These are phyloP conservation scores for Apostasia ramifera DNA, from an alignment of 106 monocot species.

Conservation along the genomic window DNA sequence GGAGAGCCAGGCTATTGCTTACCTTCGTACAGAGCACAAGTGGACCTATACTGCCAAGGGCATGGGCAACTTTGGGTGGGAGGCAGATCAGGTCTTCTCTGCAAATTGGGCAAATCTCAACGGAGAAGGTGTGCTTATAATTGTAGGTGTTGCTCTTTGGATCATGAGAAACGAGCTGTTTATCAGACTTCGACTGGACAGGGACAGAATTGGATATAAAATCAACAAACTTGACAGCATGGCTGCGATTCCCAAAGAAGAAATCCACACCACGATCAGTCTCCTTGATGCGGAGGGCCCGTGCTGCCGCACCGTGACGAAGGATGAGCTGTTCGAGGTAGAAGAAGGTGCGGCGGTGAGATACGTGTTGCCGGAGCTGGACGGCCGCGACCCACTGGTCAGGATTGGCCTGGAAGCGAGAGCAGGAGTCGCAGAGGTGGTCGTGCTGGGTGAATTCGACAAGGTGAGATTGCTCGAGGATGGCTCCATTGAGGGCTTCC, in stretches of 20 bases:
- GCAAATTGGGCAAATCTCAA: conserved; percentile 38
- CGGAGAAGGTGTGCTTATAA: conserved; percentile 56
- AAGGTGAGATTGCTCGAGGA: conserved; percentile 71
- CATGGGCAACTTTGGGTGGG: conserved; percentile 16
- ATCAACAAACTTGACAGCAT: conserved; percentile 47
- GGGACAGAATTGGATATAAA: conserved; percentile 28
- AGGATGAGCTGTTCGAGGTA: conserved; percentile 83
- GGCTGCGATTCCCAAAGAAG: conserved; percentile 57
- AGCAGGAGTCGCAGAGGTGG: conserved; percentile 68
- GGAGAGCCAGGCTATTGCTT: conserved; percentile 24
- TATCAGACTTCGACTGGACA: conserved; percentile 18
- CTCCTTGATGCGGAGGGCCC: conserved; percentile 60
- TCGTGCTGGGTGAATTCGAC: conserved; percentile 72
- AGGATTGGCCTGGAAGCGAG: conserved; percentile 65
- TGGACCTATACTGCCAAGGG: conserved; percentile 25
- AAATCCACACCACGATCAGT: conserved; percentile 68
- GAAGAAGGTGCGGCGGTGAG: conserved; percentile 84
- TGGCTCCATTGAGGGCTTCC: conserved; percentile 57
- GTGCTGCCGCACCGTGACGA: conserved; percentile 66
- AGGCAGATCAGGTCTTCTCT: conserved; percentile 38
- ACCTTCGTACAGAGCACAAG: conserved; percentile 37
- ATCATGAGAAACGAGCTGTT: conserved; percentile 38
- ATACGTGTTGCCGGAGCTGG: conserved; percentile 86
- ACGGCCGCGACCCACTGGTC: conserved; percentile 93
- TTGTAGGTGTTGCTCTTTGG: conserved; percentile 32